Percentiles rank a stretch among this genome's conserved stretches.
These are phyloP conservation scores for Metschnikowia santaceciliae DNA, from an alignment of 805 yeast species.

Conservation along the genomic window DNA sequence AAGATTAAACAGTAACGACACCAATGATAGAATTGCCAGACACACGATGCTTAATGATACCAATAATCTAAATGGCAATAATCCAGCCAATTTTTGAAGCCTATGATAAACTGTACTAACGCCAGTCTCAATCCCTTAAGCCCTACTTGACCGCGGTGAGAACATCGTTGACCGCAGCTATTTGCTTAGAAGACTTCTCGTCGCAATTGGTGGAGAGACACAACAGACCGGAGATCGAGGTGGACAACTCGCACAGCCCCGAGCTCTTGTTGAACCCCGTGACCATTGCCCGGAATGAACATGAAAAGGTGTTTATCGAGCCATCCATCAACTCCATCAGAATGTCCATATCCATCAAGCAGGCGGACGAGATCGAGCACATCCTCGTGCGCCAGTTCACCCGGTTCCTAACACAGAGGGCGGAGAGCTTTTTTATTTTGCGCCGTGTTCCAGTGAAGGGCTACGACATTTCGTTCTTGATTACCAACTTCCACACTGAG, in stretches of 20 bases:
- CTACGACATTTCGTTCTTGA: slow-evolving; percentile 87
- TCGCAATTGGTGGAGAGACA: slow-evolving; percentile 96
- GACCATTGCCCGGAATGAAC: slow-evolving; percentile 87
- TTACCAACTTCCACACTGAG: slow-evolving; percentile 93
- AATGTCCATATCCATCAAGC: slow-evolving; percentile 88
- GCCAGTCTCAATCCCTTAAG: slow-evolving; percentile 90
- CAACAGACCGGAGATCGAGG: slow-evolving; percentile 95
- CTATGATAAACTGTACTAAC: slow-evolving; percentile 11
- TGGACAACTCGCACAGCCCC: slow-evolving; percentile 61
- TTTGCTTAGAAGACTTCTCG: slow-evolving; percentile 88
- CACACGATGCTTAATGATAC: too few species aligned
- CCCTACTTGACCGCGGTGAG: slow-evolving; percentile 95
- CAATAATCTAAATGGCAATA: too few species aligned
- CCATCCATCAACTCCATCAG: slow-evolving; percentile 91
- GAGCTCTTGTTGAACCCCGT: slow-evolving; percentile 87
- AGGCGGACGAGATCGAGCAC: slow-evolving; percentile 95
- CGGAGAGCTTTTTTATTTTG: slow-evolving; percentile 87
- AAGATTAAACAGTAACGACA: too few species aligned
- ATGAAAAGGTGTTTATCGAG: slow-evolving; percentile 88
- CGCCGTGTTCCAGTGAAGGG: slow-evolving; percentile 89
- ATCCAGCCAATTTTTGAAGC: too few species aligned
- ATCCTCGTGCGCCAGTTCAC: slow-evolving; percentile 93
- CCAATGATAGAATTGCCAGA: too few species aligned
- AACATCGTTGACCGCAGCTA: slow-evolving; percentile 86
- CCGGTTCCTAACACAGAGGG: slow-evolving; percentile 89